These are phyloP conservation scores for Sclerotinia trifoliorum DNA, from an alignment of 2,329 filamentous ascomycete genomes.

Conservation along the genomic window DNA sequence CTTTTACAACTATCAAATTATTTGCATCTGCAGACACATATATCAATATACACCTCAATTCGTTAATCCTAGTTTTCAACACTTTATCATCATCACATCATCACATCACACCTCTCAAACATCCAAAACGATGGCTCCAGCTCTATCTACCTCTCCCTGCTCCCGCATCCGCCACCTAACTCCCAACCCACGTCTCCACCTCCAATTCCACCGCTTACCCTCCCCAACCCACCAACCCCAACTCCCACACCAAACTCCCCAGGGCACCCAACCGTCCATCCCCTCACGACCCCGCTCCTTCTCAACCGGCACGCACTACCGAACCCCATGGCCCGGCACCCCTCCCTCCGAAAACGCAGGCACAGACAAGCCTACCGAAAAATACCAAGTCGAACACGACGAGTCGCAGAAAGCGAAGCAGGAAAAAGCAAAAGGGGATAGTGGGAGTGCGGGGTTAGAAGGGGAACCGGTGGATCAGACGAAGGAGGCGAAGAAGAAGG, in stretches of 20 bases:
- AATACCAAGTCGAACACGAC: slow-evolving; percentile 8
- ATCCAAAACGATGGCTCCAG: neutral
- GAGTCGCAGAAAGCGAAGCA: neutral
- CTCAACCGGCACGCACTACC: neutral
- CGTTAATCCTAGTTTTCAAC: neutral
- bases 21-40: too few relatives aligned
- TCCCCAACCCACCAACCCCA: neutral
- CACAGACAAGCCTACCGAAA: neutral
- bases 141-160: neutral
- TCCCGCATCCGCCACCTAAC: slow-evolving; percentile 11
- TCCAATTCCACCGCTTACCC: neutral
- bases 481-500: neutral
- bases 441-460: neutral
- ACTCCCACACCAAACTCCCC: neutral
- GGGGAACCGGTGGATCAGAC: neutral
- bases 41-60: neutral
- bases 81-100: too few relatives aligned
- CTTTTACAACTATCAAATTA: too few relatives aligned
- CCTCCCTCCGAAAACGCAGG: neutral
- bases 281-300: neutral
- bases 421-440: neutral
- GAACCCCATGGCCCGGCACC: neutral
- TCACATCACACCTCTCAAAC: neutral
- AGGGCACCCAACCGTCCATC: neutral
- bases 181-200: slow-evolving; percentile 1